Percentiles rank a stretch among this genome's conserved stretches.
Conservation (phyloP, 2,329 filamentous ascomycete genomes). For the Pseudopyrenochaeta lycopersici region DNA sequence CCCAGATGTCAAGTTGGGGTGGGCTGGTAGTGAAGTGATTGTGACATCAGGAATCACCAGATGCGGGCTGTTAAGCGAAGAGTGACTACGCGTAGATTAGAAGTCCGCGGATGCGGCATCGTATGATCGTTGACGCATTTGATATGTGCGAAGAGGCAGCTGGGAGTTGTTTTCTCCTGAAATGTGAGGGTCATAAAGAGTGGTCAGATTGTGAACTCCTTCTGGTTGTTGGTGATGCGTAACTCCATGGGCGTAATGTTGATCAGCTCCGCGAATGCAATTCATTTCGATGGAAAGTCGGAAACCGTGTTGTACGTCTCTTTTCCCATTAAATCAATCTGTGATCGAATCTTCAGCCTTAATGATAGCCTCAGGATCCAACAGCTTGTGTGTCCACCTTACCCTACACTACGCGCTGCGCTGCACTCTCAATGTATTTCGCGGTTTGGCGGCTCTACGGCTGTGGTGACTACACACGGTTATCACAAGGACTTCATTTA, state of each 20-base stretch:
- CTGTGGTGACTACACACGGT: neutral
- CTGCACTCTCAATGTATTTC: neutral
- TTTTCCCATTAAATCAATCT: too few species aligned
- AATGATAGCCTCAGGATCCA: too few species aligned
- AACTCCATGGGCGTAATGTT: too few species aligned
- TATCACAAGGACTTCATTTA: neutral
- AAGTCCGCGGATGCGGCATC: slow-evolving; percentile 4
- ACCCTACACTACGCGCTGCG: too few species aligned
- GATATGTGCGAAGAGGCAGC: neutral
- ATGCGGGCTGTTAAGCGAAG: slow-evolving; percentile 21
- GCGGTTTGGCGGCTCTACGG: neutral
- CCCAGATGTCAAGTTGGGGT: neutral
- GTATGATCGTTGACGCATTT: neutral
- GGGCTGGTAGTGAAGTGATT: neutral
- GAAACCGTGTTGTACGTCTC: too few species aligned
- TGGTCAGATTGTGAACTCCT: too few species aligned
- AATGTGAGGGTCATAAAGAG: too few species aligned
- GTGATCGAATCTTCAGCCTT: too few species aligned
- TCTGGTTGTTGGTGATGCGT: too few species aligned
- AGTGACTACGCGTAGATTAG: neutral
- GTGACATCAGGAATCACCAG: slow-evolving; percentile 24
- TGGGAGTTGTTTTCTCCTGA: neutral
- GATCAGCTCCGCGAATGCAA: too few species aligned
- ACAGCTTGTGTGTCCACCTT: too few species aligned
- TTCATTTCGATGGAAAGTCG: too few species aligned